Base-by-base conservation (phyloP, 129 eudicot species). In the Saussurea involucrata region DNA sequence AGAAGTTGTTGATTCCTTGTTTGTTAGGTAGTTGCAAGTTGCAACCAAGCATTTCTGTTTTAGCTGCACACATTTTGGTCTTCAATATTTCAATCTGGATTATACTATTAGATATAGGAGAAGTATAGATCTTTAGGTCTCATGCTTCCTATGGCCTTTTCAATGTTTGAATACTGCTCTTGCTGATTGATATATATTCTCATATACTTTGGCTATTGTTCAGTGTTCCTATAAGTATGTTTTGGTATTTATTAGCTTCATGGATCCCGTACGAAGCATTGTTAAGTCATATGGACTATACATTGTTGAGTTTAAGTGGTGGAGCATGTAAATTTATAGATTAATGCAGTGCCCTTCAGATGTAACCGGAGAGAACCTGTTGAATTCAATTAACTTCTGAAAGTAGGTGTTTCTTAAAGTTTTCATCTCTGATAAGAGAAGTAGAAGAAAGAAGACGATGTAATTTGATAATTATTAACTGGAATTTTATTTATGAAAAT, bases 21-120 rank as follows among this genome's bases (percentile, higher is more conserved):
- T 63, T 40, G 64, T 76, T 46, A 29, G 32, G 49, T 76, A 18
- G 66, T 76, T 46, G 44, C 72, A 15, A 18, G 66, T 76, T 46
- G 44, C 72, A 15, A 65, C 46, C 21, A 65, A 37, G 22, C 21
- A 18, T 40, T 64, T 36, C 27, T 40, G 64, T 42, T 42, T 2
- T 24, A 18, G 28, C 10, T 63, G 21, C 34, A 12, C 70, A 17
- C 17, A 24, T n/a, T 40, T 65, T 27, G 72, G 44, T 65, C 46
- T 63, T 21, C 22, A 17, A 25, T 24, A 37, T 42, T 65, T 65
- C 8, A 29, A 22, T 28, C 8, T 22, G 17, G n/a, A 46, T 72
- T 72, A 53, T 31, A 72, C n/a, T 72, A 29, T 31, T 64, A 64
- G 28, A 66, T 13, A 29, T 29, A 42, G 17, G 37, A 28, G 70